These are phyloP conservation scores for Pyrenochaeta sp. DNA, from an alignment of 2,329 filamentous ascomycete species.

Conservation along the genomic window DNA sequence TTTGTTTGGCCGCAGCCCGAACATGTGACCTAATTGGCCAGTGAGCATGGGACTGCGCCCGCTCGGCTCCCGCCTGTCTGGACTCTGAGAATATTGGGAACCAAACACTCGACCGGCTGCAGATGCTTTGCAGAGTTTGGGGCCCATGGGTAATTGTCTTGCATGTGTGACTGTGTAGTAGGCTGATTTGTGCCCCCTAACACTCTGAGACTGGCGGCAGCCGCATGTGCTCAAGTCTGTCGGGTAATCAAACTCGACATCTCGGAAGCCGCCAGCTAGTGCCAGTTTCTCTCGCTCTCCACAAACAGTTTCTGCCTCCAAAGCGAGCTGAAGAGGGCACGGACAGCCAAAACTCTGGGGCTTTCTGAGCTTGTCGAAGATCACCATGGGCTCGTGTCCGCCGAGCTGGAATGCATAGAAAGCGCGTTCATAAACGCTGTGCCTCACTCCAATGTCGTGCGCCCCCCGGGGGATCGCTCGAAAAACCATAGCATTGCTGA, in stretches of 20 bases:
- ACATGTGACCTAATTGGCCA: too few relatives aligned
- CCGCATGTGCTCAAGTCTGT: neutral
- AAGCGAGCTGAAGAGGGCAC: constrained; percentile 9
- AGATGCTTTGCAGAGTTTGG: too few relatives aligned
- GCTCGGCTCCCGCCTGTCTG: neutral
- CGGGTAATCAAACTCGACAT: neutral
- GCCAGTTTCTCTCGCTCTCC: too few relatives aligned
- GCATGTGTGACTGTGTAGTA: too few relatives aligned
- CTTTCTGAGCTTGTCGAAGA: constrained; percentile 4
- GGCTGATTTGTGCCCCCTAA: neutral
- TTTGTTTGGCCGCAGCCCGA: neutral
- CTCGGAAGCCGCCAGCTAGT: too few relatives aligned
- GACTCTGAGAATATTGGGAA: neutral
- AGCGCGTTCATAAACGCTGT: neutral
- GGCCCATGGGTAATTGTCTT: too few relatives aligned
- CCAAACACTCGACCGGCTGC: neutral
- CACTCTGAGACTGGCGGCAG: neutral
- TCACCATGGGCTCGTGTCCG: constrained; percentile 1
- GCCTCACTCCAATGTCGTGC: neutral
- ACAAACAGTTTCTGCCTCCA: too few relatives aligned
- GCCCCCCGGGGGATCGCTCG: neutral
- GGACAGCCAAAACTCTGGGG: constrained; percentile 3
- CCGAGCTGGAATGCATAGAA: neutral
- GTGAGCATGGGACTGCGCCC: neutral
- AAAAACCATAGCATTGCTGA: constrained; percentile 14